Evolutionary conservation across 371 early-diverging fungal genomes (phyloP), one percentile per base, ranked within the genome.

Genomic region (Fennellomyces sp.): DNA sequence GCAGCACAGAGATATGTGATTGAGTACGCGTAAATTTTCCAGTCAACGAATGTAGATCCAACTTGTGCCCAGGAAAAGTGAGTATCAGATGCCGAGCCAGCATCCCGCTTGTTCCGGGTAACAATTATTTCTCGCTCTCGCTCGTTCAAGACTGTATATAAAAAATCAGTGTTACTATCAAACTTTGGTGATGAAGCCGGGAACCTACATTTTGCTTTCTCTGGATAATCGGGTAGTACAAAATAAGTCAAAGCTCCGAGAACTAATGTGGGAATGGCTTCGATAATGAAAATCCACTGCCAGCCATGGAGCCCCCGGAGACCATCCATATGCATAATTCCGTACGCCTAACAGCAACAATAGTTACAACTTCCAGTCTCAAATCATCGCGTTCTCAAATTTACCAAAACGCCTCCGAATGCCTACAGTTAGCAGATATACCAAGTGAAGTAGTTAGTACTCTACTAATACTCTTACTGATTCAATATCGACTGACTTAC

Each of bases 281-380:
- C 90, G 36, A 92, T 76, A 28, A 91, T 82, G 63, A 91, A 92
- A 42, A 92, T 81, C 86, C 84, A 84, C 54, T 85, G 85, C 88
- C 88, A 88, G 1, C 81, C 86, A 56, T 58, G 55, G 2, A 85
- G 60, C 23, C 66, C 65, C 12, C 36, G 54, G 23, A 73, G 10
- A 21, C 87, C 86, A 36, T 87, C 77, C 76, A 90, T 81, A 45
- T 80, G 76, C 56, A 70, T 64, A 49, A 88, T 80, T 31, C 77
- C 84, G 60, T 80, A 85, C 30, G 86, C 88, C 65, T 71, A 61
- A 5, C n/a, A 13, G 21, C 21, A 33, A 12, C 23, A 7, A 8
- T 36, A 35, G n/a, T n/a, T n/a, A n/a, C n/a, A n/a, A n/a, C n/a
- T n/a, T n/a, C n/a, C n/a, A n/a, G n/a, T n/a, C n/a, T n/a, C n/a